Evolutionary conservation across 148 eudicot species (phyloP).

Genomic region (Chenopodium berlandieri): DNA sequence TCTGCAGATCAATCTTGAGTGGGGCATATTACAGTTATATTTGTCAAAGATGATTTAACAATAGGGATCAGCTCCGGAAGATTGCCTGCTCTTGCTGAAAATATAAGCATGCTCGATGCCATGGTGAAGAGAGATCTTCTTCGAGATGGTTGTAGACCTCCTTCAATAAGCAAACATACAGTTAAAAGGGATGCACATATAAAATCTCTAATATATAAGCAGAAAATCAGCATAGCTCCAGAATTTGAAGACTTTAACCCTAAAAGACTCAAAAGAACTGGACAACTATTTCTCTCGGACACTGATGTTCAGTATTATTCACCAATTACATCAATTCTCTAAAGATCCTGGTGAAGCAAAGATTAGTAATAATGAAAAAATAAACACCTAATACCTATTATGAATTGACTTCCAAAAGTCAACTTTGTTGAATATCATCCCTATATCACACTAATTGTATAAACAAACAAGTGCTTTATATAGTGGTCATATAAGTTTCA

Average conservation of each 20-base stretch:
- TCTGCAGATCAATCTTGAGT: constrained; percentile 1
- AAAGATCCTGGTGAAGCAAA: not conserved
- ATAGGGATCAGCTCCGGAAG: constrained; percentile 69
- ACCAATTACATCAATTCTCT: not conserved
- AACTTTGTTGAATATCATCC: constrained; percentile 1
- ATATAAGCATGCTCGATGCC: constrained; percentile 80
- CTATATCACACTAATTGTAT: not conserved
- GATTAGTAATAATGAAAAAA: not conserved
- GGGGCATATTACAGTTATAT: constrained; percentile 47
- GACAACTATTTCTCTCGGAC: not conserved
- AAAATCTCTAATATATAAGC: not conserved
- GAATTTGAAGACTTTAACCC: not conserved
- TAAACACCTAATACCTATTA: not conserved
- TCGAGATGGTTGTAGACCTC: constrained; percentile 63
- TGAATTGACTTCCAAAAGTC: not conserved
- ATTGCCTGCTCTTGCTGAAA: constrained; percentile 72
- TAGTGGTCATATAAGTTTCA: not conserved
- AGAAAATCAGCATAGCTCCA: not conserved
- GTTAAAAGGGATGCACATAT: constrained; percentile 21
- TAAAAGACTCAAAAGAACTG: not conserved
- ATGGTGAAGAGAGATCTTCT: constrained; percentile 81
- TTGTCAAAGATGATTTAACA: constrained; percentile 66
- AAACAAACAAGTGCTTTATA: not conserved
- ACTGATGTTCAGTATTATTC: not conserved
- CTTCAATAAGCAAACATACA: constrained; percentile 37